A percentile compares a stretch with the other conserved stretches of the same genome.
Conservation (phyloP, 2,329 filamentous ascomycete species). For the Cordyceps fumosorosea region DNA sequence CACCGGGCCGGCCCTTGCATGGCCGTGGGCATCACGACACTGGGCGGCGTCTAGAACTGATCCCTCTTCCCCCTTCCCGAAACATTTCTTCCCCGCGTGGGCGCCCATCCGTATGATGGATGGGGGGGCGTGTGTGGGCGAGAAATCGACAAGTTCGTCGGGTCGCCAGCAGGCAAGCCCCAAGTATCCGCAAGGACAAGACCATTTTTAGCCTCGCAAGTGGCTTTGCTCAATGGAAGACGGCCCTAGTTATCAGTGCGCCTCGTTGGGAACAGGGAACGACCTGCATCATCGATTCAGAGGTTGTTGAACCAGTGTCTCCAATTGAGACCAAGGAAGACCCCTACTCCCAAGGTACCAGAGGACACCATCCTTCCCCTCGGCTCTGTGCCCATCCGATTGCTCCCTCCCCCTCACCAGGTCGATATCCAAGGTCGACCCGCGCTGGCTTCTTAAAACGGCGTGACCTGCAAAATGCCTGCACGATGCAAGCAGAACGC, state of each 20-base stretch:
- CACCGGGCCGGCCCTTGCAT: slow-evolving; percentile 12
- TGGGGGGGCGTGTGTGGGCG: neutral
- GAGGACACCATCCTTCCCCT: too few species aligned
- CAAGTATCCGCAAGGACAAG: neutral
- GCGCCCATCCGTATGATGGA: neutral
- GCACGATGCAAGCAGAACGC: neutral
- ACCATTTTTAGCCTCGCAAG: neutral
- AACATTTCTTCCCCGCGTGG: neutral
- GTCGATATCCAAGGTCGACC: too few species aligned
- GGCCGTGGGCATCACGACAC: slow-evolving; percentile 1
- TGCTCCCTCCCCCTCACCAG: too few species aligned
- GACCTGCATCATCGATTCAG: neutral
- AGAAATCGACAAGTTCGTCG: neutral
- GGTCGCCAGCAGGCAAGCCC: neutral
- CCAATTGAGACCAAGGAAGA: too few species aligned
- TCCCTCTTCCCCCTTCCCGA: neutral
- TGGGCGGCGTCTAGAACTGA: neutral
- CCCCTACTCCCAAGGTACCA: too few species aligned
- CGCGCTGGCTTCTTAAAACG: neutral
- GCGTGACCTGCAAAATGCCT: slow-evolving; percentile 11
- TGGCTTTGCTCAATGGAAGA: neutral
- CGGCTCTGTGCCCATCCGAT: too few species aligned
- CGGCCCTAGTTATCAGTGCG: neutral
- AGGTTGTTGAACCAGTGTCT: neutral
- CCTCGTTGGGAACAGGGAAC: neutral